These are phyloP conservation scores for Oryza rufipogon DNA, from an alignment of 176 grass and related monocot genomes.

Conservation along the genomic window DNA sequence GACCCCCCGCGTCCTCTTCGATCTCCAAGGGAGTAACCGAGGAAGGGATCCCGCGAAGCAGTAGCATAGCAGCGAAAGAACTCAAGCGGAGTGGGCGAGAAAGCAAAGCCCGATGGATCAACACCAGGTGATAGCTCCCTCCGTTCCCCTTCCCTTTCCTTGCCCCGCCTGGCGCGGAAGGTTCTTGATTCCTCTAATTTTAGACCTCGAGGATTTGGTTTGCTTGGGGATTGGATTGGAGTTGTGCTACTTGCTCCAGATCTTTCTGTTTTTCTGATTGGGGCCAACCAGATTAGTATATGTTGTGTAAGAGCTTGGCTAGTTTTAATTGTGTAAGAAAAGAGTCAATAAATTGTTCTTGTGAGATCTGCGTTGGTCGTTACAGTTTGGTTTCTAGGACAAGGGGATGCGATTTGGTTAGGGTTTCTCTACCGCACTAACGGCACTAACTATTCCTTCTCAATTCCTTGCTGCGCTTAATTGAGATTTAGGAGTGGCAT, in stretches of 20 bases:
- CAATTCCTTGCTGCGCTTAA: neutral
- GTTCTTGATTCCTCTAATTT: neutral
- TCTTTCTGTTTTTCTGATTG: conserved; percentile 10
- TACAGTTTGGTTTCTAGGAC: neutral
- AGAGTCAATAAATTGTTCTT: neutral
- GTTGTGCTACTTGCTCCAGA: conserved; percentile 4
- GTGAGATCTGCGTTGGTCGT: too few relatives aligned
- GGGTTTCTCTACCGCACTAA: neutral
- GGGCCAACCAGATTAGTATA: neutral
- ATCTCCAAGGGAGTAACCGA: neutral
- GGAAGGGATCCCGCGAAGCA: neutral
- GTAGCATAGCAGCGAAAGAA: neutral
- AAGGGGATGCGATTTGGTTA: neutral
- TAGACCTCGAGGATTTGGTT: neutral
- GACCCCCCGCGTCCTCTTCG: neutral
- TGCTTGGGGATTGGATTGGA: neutral
- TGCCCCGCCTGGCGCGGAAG: neutral
- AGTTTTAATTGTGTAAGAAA: neutral
- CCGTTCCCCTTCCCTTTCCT: neutral
- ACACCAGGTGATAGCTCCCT: conserved; percentile 34
- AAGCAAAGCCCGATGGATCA: conserved; percentile 33
- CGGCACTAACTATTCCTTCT: neutral
- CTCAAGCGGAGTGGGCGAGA: neutral
- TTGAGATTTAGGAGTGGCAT: neutral
- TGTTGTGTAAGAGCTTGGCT: neutral